Evolutionary conservation across 2,329 filamentous ascomycete species (phyloP).

Genomic region (Alternaria ventricosa): DNA sequence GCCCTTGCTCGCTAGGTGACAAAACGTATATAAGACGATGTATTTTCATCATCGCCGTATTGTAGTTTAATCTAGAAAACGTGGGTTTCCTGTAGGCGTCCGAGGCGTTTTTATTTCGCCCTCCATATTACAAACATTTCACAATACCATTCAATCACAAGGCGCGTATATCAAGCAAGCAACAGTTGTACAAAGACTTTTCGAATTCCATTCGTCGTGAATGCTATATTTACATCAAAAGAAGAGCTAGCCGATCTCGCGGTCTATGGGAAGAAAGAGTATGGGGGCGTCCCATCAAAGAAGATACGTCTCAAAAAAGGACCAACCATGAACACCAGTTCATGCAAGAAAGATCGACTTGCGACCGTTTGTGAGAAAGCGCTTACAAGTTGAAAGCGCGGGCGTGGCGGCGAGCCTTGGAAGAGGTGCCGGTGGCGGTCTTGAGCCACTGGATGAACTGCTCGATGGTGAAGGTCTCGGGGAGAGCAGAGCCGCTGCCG

Average conservation of each 20-base stretch:
- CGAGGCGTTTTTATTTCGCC: too few species aligned
- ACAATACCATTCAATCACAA: background rate
- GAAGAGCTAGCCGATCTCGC: slow-evolving; percentile 15
- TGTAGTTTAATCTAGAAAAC: too few species aligned
- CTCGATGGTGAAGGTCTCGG: slow-evolving; percentile 37
- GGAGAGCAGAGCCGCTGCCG: slow-evolving; percentile 26
- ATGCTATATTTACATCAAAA: slow-evolving; percentile 24
- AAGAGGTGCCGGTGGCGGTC: slow-evolving; percentile 26
- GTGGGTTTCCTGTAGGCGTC: too few species aligned
- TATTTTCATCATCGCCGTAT: too few species aligned
- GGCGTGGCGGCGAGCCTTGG: slow-evolving; percentile 41
- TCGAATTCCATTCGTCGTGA: slow-evolving; percentile 25
- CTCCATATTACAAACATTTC: background rate
- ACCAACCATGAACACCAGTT: slow-evolving; percentile 11
- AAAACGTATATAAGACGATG: too few species aligned
- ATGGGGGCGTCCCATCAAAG: slow-evolving; percentile 8
- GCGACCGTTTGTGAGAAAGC: background rate
- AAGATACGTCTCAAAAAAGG: slow-evolving; percentile 18
- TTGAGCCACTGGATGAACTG: slow-evolving; percentile 42
- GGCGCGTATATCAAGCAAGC: background rate
- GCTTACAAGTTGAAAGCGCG: slow-evolving; percentile 50
- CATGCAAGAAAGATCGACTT: slow-evolving; percentile 9
- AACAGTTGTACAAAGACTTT: background rate
- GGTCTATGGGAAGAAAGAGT: slow-evolving; percentile 10
- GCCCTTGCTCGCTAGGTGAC: too few species aligned